A percentile compares a stretch with the other conserved stretches of the same genome.
Evolutionary conservation across 202 grass and related monocot species (phyloP).

Genomic region (Elaeis oleifera): DNA sequence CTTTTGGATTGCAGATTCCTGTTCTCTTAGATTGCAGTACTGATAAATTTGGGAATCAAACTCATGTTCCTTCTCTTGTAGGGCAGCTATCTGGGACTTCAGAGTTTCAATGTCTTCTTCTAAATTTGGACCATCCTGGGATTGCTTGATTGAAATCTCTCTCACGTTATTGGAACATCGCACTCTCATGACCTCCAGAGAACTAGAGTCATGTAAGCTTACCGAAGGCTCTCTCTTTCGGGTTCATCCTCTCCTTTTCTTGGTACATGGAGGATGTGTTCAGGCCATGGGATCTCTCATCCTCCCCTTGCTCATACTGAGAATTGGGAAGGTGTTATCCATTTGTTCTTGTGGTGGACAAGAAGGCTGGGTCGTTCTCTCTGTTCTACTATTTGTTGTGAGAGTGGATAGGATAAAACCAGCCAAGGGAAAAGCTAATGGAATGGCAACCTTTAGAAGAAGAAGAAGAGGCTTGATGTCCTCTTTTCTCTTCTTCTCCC

Average conservation of each 20-base stretch:
- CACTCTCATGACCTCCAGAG: slow-evolving; percentile 22
- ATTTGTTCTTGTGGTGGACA: slow-evolving; percentile 30
- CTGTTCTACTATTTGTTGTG: slow-evolving; percentile 32
- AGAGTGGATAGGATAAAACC: slow-evolving; percentile 61
- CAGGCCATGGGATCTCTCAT: slow-evolving; percentile 22
- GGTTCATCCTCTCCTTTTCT: slow-evolving; percentile 18
- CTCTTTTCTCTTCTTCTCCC: slow-evolving; percentile 25
- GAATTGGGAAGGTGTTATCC: slow-evolving; percentile 9
- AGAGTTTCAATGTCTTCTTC: slow-evolving; percentile 41
- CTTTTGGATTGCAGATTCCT: slow-evolving; percentile 70
- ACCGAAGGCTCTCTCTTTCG: too few relatives aligned
- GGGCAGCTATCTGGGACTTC: slow-evolving; percentile 30
- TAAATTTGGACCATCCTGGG: slow-evolving; percentile 13
- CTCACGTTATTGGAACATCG: slow-evolving; percentile 4
- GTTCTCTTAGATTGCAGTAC: slow-evolving; percentile 54
- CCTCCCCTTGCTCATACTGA: slow-evolving; percentile 17
- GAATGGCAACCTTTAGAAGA: slow-evolving; percentile 60
- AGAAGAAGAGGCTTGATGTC: slow-evolving; percentile 57
- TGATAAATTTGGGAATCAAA: slow-evolving; percentile 47
- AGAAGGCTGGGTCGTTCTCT: slow-evolving; percentile 19
- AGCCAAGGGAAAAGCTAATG: slow-evolving; percentile 52
- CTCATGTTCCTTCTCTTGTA: slow-evolving; percentile 35
- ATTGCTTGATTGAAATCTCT: slow-evolving; percentile 16
- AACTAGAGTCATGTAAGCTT: slow-evolving; percentile 6
- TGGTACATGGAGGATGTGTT: slow-evolving; percentile 15